These are phyloP conservation scores for Trifolium dubium DNA, from an alignment of 306 rosid species.

Conservation along the genomic window DNA sequence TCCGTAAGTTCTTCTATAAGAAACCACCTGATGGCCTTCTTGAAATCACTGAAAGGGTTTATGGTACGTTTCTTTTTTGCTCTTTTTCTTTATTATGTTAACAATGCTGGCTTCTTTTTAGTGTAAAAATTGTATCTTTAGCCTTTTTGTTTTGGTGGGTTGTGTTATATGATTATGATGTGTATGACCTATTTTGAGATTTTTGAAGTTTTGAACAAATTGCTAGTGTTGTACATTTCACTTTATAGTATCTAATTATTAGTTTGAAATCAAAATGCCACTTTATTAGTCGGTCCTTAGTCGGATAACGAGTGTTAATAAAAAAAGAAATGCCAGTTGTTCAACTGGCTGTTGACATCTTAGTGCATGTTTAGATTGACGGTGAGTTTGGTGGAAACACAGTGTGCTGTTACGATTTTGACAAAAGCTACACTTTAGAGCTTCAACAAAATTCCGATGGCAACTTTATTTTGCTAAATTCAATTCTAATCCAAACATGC, in stretches of 20 bases:
- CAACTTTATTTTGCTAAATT: too few species aligned
- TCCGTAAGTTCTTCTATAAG: constrained; percentile 87
- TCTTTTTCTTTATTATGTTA: constrained; percentile 32
- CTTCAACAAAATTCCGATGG: neutral
- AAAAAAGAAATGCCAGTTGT: constrained; percentile 5
- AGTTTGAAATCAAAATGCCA: constrained; percentile 23
- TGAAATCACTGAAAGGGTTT: constrained; percentile 94
- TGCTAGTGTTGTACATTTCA: neutral
- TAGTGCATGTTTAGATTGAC: too few species aligned
- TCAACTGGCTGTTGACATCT: constrained; percentile 19
- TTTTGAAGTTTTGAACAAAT: neutral
- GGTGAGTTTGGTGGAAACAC: too few species aligned
- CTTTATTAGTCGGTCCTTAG: neutral
- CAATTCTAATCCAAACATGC: too few species aligned
- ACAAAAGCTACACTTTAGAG: constrained; percentile 17
- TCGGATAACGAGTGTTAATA: too few species aligned
- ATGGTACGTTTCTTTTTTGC: constrained; percentile 65
- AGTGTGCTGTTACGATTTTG: too few species aligned
- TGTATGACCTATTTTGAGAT: constrained; percentile 16
- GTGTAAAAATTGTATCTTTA: constrained; percentile 33
- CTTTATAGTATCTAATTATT: constrained; percentile 20
- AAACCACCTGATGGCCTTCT: constrained; percentile 98
- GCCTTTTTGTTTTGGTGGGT: constrained; percentile 19
- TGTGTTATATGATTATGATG: constrained; percentile 21
- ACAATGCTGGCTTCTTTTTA: constrained; percentile 35